Percentiles rank a stretch among this genome's conserved stretches.
These are phyloP conservation scores for Tylopilus subfusipes DNA, from an alignment of 768 basidiomycete genomes.

Conservation along the genomic window DNA sequence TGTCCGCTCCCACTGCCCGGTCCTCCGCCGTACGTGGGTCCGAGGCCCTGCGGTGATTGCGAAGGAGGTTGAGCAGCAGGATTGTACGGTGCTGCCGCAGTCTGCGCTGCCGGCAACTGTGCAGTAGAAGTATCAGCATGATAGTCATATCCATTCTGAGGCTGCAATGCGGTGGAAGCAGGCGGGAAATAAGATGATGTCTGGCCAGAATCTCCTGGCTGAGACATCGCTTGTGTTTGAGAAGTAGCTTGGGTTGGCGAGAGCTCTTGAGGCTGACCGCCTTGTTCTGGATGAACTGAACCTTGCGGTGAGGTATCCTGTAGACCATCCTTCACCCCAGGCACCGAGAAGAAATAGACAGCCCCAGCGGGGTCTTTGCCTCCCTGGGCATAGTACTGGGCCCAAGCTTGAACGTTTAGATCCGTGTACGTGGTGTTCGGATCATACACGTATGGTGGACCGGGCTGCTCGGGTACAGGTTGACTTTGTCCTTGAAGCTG, in stretches of 20 bases:
- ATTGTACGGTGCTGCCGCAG: constrained; percentile 15
- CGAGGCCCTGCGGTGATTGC: constrained; percentile 16
- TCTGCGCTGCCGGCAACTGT: constrained; percentile 4
- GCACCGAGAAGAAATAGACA: constrained; percentile 78
- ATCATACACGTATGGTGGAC: constrained; percentile 56
- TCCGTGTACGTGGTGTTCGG: constrained; percentile 68
- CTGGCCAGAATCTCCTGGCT: constrained; percentile 9
- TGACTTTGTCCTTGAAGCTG: constrained; percentile 17
- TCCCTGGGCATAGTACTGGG: constrained; percentile 78
- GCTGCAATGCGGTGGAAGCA: constrained; percentile 6
- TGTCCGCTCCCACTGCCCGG: constrained; percentile 24
- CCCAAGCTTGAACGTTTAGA: constrained; percentile 83
- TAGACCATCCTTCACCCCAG: constrained; percentile 57
- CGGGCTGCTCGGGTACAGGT: constrained; percentile 24
- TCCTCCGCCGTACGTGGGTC: constrained; percentile 17
- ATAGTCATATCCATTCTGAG: constrained; percentile 23
- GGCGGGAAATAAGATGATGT: constrained; percentile 15
- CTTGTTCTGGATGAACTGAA: constrained; percentile 7
- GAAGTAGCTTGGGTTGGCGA: constrained; percentile 15
- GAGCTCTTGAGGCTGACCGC: constrained; percentile 7
- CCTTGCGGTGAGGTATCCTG: constrained; percentile 11
- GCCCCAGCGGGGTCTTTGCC: constrained; percentile 70
- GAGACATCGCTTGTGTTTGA: constrained; percentile 18
- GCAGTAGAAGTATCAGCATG: constrained; percentile 9
- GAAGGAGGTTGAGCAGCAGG: constrained; percentile 8